Base-by-base conservation (phyloP, 345 rosid species). In the Eucalyptus sp. region DNA sequence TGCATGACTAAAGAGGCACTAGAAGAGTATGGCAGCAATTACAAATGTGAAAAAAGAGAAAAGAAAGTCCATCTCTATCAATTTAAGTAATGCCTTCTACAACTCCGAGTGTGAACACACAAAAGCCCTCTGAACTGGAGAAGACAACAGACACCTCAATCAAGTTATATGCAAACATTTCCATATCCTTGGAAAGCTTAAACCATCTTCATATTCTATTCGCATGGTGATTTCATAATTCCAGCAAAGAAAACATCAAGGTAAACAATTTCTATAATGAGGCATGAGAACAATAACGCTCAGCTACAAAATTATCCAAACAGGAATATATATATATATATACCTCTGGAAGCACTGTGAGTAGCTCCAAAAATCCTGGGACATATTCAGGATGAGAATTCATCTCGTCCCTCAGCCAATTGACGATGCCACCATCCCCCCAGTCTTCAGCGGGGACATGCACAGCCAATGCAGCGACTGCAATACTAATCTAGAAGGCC, bases 301-400 rank as follows among this genome's bases (percentile, higher is more conserved):
- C 86, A 86, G 76, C 31, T 37, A 48, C 49, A 88, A 66, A 88
- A 18, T n/a, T 60, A 51, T 8, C 46, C 25, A 12, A 66, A 89
- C 7, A 41, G 54, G 80, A 86, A 51, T 58, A 52, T 86, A 51
- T 50, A 46, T 94, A 46, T 94, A 52, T 86, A 51, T 50, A 46
- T 94, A 98, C 99, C 99, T 98, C 99, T 50, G 99, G 99, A 87
- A 98, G 94, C 90, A 98, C 99, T 3, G 97, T 95, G 89, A 98
- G 96, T 83, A 98, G 94, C 95, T 98, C 99, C 95, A 98, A 94
- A 91, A 98, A 98, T 87, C 99, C 99, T 17, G 99, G 98, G 90
- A 96, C 92, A 93, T 92, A 96, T 91, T 96, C 99, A 87, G 98
- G 99, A 94, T 93, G 97, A 86, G 94, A 92, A 92, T 95, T 96